Percentiles rank a stretch among this genome's conserved stretches.
Evolutionary conservation across 139 green algal genomes (phyloP).

Genomic region (Spirogloea muscicola): DNA sequence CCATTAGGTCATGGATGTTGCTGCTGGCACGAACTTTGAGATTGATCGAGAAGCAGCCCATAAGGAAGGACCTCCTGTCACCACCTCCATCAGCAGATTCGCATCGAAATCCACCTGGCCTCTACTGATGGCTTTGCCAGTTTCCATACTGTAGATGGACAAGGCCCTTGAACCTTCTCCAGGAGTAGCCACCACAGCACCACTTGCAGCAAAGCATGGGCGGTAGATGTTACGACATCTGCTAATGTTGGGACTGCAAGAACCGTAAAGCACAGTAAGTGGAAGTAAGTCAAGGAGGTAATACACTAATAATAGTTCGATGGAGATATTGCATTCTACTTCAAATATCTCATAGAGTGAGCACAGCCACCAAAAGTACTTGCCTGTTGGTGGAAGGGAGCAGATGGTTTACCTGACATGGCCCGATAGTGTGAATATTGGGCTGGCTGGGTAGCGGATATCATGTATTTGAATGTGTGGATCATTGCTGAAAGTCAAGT

Average conservation of each 20-base stretch:
- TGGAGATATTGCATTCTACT: too few species aligned
- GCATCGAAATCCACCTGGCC: slow-evolving; percentile 26
- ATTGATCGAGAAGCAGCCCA: too few species aligned
- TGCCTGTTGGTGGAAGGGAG: too few species aligned
- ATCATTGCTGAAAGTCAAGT: slow-evolving; percentile 35
- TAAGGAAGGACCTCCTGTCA: too few species aligned
- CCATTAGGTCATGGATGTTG: too few species aligned
- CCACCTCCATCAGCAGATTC: slow-evolving; percentile 18
- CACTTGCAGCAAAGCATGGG: slow-evolving; percentile 1
- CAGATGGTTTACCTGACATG: too few species aligned
- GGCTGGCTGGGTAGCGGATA: slow-evolving; percentile 11
- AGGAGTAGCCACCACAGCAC: slow-evolving; percentile 1
- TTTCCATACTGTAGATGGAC: slow-evolving; percentile 28
- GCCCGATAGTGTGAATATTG: slow-evolving; percentile 27
- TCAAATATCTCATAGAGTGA: too few species aligned
- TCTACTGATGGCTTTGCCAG: slow-evolving; percentile 23
- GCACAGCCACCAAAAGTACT: too few species aligned
- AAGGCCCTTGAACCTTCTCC: slow-evolving; percentile 14
- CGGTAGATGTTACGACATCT: slow-evolving; percentile 27
- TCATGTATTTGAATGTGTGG: slow-evolving; percentile 25
- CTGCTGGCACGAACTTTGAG: too few species aligned
- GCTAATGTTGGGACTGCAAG: slow-evolving; percentile 3
- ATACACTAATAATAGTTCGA: too few species aligned
- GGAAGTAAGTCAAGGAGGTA: too few species aligned
- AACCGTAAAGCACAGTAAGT: slow-evolving; percentile 19